Conservation (phyloP, 441 rosid genomes). For the Populus hybrid region DNA sequence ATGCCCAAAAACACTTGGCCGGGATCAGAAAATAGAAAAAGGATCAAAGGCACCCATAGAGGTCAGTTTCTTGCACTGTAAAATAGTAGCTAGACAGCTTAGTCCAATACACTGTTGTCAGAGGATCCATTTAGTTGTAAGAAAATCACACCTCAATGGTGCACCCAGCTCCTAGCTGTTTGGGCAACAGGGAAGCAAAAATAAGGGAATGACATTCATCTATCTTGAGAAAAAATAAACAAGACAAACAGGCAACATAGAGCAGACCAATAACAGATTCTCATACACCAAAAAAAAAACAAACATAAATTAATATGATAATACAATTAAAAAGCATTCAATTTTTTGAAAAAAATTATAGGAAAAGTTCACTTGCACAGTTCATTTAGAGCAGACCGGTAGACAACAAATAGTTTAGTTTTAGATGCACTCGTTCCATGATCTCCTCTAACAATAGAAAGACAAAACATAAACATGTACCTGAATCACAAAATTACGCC, state of each 20-base stretch:
- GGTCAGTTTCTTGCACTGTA: too few relatives aligned
- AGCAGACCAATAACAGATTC: not conserved
- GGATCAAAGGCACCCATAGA: not conserved
- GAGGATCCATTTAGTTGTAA: not conserved
- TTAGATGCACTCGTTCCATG: not conserved
- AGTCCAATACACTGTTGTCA: not conserved
- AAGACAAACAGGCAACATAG: not conserved
- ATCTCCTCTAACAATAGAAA: not conserved
- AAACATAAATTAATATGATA: too few relatives aligned
- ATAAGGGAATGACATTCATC: not conserved
- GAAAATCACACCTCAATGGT: not conserved
- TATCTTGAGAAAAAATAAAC: not conserved
- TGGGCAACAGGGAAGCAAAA: not conserved
- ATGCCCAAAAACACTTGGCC: not conserved
- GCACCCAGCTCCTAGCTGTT: not conserved
- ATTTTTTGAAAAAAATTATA: not conserved
- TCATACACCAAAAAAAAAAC: not conserved
- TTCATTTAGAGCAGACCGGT: not conserved
- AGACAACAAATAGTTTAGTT: not conserved
- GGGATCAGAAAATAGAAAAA: not conserved
- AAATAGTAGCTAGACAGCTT: not conserved
- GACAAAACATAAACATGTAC: constrained; percentile 26
- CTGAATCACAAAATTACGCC: constrained; percentile 89
- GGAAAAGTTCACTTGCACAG: not conserved
- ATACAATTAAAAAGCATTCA: not conserved